Base-by-base conservation (phyloP, 192 early-diverging fungal genomes). In the Spinellus fusiger region DNA sequence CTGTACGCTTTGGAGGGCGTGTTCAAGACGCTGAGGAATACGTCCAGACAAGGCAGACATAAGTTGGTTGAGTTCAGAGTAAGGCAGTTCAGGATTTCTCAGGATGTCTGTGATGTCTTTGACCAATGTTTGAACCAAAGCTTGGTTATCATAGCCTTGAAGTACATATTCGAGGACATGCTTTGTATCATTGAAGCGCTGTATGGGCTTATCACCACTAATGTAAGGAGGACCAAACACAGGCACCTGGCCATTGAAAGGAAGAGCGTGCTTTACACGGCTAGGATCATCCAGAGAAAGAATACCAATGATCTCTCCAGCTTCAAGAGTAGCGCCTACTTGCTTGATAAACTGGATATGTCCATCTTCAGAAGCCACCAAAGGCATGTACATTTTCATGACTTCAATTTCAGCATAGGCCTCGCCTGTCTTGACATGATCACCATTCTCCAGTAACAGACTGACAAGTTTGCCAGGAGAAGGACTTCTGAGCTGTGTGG, bases 351-450 rank as follows among this genome's bases (percentile, higher is more conserved):
- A 89, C 71, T 89, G 86, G 38, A 96, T 89, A 15, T 93, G 75
- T 52, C 96, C 96, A 74, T 89, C 89, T 68, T 97, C 94, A 26
- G 83, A 73, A 31, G 94, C 91, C 22, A 94, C 79, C 66, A 99
- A 77, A 54, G 95, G 94, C 96, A 99, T 99, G 78, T 96, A 95
- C 96, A 99, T 99, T 81, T 99, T 99, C 96, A 99, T 99, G 48
- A 96, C 93, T 82, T 99, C 96, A 71, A 99, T 98, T 69, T 99
- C 96, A 38, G 96, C 96, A 76, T 90, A 97, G 2, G 93, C 90
- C 62, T 98, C 88, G 46, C 93, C 92, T 29, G 84, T 68, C 25
- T 86, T 84, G 57, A 99, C 82, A 62, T 98, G 96, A 59, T 84
- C 86, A 46, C 95, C 95, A 37, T 93, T 92, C 29, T 96, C 91